Base-by-base conservation (phyloP, 2,329 filamentous ascomycete genomes). In the Ilyonectria sp. region DNA sequence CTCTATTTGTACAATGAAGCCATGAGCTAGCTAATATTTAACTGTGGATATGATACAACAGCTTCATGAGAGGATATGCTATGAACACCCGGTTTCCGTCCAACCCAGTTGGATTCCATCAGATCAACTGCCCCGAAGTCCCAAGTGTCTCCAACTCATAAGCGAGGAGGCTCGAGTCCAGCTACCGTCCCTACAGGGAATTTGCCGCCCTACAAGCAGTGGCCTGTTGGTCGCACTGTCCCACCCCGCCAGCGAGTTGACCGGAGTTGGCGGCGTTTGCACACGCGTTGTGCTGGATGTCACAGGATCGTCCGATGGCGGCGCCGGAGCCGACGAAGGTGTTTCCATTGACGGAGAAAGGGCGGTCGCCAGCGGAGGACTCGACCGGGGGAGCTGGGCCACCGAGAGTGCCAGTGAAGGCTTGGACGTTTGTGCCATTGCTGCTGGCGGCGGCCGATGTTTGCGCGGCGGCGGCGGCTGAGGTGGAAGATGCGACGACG, bases 311-410 rank as follows among this genome's bases (percentile, higher is more conserved):
- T 77, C 82, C 80, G 65, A 85, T 74, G 10, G 85, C 85, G 40
- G 83, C 84, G 50, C 79, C 82, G 10, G 75, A 71, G 70, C 83
- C 83, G 6, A 85, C 80, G 77, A 91, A 91, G 68, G 84, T 88
- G 61, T 85, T 84, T 17, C 84, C 85, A 63, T 86, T 89, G 69
- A 89, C 89, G 55, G 76, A 79, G 76, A 87, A 87, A 59, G 84
- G 84, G 17, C 82, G 82, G 50, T 78, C 72, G 10, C 77, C 71
- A 33, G 78, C 76, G 5, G 77, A 75, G 3, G 80, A 79, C 71
- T 79, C 69, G 29, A 86, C 83, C 4, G 85, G 74, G 2, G 84
- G 83, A 2, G 83, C 71, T 1, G 82, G 65, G 31, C 82, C 84
- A 47, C 84, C 82, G 23, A 81, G 79, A 57, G 79, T 67, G 47